Conservation (phyloP, 805 yeast genomes). For the Cyberlindnera nakhonratchasimensis region DNA sequence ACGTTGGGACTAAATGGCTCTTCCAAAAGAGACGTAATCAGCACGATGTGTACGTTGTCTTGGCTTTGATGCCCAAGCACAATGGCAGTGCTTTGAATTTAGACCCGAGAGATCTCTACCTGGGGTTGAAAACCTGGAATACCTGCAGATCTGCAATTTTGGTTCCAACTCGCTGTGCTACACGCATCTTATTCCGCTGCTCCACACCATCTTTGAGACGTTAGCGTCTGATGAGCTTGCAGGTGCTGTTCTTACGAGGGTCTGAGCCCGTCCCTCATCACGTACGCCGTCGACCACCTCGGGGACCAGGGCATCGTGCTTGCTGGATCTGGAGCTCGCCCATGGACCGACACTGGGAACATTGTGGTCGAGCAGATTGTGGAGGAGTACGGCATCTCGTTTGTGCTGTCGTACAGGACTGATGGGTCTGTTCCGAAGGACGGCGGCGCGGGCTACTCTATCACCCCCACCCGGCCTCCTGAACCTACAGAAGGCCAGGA, state of each 20-base stretch:
- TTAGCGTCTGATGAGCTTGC: slow-evolving; percentile 40
- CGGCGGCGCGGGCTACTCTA: slow-evolving; percentile 34
- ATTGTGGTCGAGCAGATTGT: slow-evolving; percentile 40
- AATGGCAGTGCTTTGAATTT: no score
- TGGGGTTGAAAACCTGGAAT: slow-evolving; percentile 47
- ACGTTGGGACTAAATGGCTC: no score
- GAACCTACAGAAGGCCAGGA: slow-evolving; percentile 62
- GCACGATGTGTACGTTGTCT: no score
- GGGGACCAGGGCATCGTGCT: slow-evolving; percentile 52
- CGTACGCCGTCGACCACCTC: slow-evolving; percentile 40
- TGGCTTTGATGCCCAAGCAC: not conserved
- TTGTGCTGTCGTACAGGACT: slow-evolving; percentile 60
- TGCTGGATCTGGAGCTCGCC: slow-evolving; percentile 72
- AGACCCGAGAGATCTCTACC: slow-evolving; percentile 55
- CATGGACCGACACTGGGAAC: slow-evolving; percentile 40
- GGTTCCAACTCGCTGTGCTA: slow-evolving; percentile 58
- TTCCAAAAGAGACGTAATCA: no score
- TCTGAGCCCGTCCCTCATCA: slow-evolving; percentile 43
- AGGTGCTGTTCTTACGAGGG: slow-evolving; percentile 67
- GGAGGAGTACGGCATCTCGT: slow-evolving; percentile 41
- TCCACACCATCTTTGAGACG: slow-evolving; percentile 43
- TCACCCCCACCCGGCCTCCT: slow-evolving; percentile 62
- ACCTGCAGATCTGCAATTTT: slow-evolving; percentile 39
- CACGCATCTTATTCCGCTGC: slow-evolving; percentile 41
- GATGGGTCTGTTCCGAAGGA: slow-evolving; percentile 65